Evolutionary conservation across 2,329 filamentous ascomycete species (phyloP).

Genomic region (Dothistroma septosporum): DNA sequence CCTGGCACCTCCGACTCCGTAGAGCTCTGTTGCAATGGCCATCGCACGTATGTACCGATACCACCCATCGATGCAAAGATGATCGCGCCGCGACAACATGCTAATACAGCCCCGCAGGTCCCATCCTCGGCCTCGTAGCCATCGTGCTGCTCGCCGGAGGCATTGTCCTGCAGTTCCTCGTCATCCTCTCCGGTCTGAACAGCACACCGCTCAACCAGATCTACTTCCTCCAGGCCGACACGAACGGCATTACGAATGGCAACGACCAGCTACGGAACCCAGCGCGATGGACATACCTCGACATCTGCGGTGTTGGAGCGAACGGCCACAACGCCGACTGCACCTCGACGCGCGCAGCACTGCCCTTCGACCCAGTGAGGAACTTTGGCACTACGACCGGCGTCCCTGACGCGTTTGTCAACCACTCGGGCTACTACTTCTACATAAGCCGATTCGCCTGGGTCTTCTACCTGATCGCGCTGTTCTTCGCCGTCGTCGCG

Average conservation of each 20-base stretch:
- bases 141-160: conserved; percentile 60
- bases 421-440: conserved; percentile 64
- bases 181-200: conserved; percentile 59
- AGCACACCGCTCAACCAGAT: conserved; percentile 63
- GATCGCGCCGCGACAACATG: neutral
- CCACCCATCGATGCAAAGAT: neutral
- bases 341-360: conserved; percentile 57
- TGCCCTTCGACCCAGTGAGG: conserved; percentile 58
- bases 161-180: conserved; percentile 61
- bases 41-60: conserved; percentile 18
- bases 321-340: conserved; percentile 59
- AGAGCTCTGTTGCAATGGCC: conserved; percentile 16
- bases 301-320: conserved; percentile 62
- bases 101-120: conserved; percentile 43
- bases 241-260: conserved; percentile 61
- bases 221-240: conserved; percentile 82
- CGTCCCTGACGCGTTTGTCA: conserved; percentile 53
- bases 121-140: conserved; percentile 53
- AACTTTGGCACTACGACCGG: conserved; percentile 58
- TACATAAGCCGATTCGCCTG: conserved; percentile 90
- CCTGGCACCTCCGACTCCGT: conserved; percentile 4
- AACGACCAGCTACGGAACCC: conserved; percentile 53
- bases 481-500: conserved; percentile 70
- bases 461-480: conserved; percentile 79
- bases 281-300: conserved; percentile 89